Percentiles rank a stretch among this genome's conserved stretches.
Conservation (phyloP, 192 early-diverging fungal species). For the Coemansia sp. region DNA sequence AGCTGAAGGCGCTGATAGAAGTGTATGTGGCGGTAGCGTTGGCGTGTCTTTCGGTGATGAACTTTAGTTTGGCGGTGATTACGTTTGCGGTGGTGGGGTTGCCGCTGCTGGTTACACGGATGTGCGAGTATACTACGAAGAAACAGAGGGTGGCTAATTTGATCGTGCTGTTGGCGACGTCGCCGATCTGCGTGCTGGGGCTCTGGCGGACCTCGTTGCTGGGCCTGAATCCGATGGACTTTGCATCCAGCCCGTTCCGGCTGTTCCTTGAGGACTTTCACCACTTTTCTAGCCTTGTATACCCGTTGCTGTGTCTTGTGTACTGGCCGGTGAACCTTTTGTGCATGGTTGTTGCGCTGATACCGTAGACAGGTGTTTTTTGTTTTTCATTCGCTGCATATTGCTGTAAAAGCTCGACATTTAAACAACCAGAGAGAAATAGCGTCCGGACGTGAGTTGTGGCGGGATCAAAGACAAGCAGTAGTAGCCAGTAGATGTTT, state of each 20-base stretch:
- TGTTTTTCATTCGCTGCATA: not conserved
- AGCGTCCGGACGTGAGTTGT: no score
- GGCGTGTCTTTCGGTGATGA: constrained; percentile 69
- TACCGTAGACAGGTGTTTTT: constrained; percentile 19
- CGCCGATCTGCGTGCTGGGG: constrained; percentile 61
- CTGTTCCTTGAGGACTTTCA: constrained; percentile 65
- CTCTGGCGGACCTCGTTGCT: constrained; percentile 56
- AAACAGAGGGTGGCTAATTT: constrained; percentile 10
- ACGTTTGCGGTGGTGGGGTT: constrained; percentile 62
- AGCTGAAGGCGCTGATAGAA: constrained; percentile 44
- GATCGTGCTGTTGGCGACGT: constrained; percentile 44
- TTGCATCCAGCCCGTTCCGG: constrained; percentile 53
- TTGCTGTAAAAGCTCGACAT: not conserved
- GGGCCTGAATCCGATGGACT: constrained; percentile 36
- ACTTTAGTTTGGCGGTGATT: constrained; percentile 70
- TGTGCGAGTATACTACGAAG: constrained; percentile 24
- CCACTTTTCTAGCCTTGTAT: constrained; percentile 63
- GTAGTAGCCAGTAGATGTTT: no score
- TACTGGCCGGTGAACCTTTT: constrained; percentile 69
- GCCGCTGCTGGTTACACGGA: constrained; percentile 64
- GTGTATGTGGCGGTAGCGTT: constrained; percentile 62
- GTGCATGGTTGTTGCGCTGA: constrained; percentile 45
- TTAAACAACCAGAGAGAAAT: no score
- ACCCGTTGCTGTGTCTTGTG: constrained; percentile 66
- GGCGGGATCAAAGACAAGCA: no score